Percentiles rank a stretch among this genome's conserved stretches.
Evolutionary conservation across 2,329 filamentous ascomycete genomes (phyloP).

Genomic region (Pyrenophora tritici-repentis): DNA sequence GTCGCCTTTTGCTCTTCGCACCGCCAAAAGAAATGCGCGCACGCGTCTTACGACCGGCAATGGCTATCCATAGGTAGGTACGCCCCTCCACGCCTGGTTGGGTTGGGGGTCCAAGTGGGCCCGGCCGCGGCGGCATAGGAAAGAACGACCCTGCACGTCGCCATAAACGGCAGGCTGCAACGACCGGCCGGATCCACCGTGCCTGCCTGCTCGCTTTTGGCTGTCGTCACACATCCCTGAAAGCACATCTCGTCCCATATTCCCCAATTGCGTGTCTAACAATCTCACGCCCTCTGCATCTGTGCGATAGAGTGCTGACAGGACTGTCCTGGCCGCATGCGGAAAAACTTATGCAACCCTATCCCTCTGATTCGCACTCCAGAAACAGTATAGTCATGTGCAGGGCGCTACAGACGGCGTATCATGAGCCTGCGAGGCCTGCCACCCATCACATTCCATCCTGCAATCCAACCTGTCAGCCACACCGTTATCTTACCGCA

Average conservation of each 20-base stretch:
- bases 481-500: conserved; percentile 11
- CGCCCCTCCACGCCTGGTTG: neutral
- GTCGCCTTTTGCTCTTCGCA: no score
- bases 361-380: no score
- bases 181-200: neutral
- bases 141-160: conserved; percentile 2
- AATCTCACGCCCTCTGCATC: neutral
- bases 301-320: neutral
- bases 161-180: conserved; percentile 13
- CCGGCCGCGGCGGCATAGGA: conserved; percentile 1
- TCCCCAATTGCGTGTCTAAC: conserved; percentile 12
- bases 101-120: conserved; percentile 4
- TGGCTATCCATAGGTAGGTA: no score
- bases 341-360: no score
- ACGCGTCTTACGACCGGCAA: conserved; percentile 1
- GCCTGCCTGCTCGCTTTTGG: conserved; percentile 1
- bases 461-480: conserved; percentile 3
- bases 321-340: no score
- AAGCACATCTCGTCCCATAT: neutral
- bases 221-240: neutral
- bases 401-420: no score
- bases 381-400: no score
- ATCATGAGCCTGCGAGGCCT: no score
- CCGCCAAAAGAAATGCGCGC: conserved; percentile 18
- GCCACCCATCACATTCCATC: neutral